Base-by-base conservation (phyloP, 2,329 filamentous ascomycete species). In the Epichloe sp. region DNA sequence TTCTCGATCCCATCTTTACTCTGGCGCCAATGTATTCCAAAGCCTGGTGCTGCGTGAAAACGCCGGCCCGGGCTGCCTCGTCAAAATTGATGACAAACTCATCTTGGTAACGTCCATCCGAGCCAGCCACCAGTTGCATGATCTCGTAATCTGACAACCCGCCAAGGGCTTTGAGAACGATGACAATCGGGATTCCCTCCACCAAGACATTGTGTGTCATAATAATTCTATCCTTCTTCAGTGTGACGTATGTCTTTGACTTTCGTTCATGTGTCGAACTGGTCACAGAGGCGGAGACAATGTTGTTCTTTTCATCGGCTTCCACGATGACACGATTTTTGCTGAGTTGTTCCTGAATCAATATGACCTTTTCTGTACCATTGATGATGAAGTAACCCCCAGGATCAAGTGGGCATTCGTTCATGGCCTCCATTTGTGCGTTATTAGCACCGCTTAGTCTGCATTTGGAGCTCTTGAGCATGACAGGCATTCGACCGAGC, bases 281-380 rank as follows among this genome's bases (percentile, higher is more conserved):
- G 7, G 90, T 98, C 34, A 97, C 93, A 1, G 93, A 97, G 38
- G 94, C 93, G 58, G 91, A 88, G 52, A 97, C 91, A 56, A 95
- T 83, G 54, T 86, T 86, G 69, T 96, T 97, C 71, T 95, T 95
- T 49, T 84, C 78, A 60, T 91, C 87, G 51, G 88, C 84, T 69
- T 98, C 94, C 15, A 98, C 91, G 65, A 98, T 96, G 62, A 98
- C 87, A 72, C 93, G 83, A 69, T 98, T 98, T 78, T 98, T 98
- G 77, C 93, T 98, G 64, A 98, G 74, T 70, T 98, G 93, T 65
- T 98, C 94, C 68, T 98, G 93, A 14, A 98, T 94, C 43, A 98
- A 73, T 63, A 98, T 98, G 59, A 98, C 93, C 73, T 98, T 98
- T 67, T 98, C 93, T 19, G 94, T 96, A 45, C 93, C 93, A 60